Base-by-base conservation (phyloP, 495 filamentous ascomycete genomes). In the Penicillium silybi region DNA sequence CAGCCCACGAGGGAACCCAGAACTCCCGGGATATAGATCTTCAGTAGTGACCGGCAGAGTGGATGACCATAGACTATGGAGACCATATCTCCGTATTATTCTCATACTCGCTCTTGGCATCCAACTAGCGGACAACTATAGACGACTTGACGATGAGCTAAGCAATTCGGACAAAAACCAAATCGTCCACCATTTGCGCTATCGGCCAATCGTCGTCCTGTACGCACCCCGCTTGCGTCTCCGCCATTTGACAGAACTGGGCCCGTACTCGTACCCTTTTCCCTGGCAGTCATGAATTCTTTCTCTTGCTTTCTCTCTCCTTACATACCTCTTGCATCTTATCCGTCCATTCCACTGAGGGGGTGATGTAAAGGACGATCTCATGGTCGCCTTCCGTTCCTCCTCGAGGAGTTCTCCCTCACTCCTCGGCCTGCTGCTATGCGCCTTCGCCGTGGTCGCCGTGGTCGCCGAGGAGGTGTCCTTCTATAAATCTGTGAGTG, bases 401-500 rank as follows among this genome's bases (percentile, higher is more conserved):
- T 56, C 58, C 37, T 38, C 38, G 45, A 57, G 47, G 54, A 49
- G 47, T 20, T 19, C 50, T 20, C 44, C 47, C 37, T 50, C 48
- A 20, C 23, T 57, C 8, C 37, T 58, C 15, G 29, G 49, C 19
- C 13, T 59, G 9, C 42, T 64, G 22, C 49, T 65, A 20, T 54
- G 46, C 42, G 53, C 40, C 10, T 54, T 41, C 25, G 50, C 35
- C 16, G 46, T 44, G 17, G 41, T 41, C 25, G 50, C 35, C 16
- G 46, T 44, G 17, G 41, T 58, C 9, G 61, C 52, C 9, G 61
- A 64, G 37, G 51, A 57, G 3, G 56, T 53, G 10, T 37, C 57
- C 1, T 65, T 62, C 22, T 69, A 52, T 32, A 69, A 67, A 52
- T 69, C 66, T 38, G 66, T 69, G 25, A 29, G 58, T 47, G 10